Evolutionary conservation across 495 filamentous ascomycete genomes (phyloP), one percentile per base, ranked within the genome.

Genomic region (Xylaria nigripes): DNA sequence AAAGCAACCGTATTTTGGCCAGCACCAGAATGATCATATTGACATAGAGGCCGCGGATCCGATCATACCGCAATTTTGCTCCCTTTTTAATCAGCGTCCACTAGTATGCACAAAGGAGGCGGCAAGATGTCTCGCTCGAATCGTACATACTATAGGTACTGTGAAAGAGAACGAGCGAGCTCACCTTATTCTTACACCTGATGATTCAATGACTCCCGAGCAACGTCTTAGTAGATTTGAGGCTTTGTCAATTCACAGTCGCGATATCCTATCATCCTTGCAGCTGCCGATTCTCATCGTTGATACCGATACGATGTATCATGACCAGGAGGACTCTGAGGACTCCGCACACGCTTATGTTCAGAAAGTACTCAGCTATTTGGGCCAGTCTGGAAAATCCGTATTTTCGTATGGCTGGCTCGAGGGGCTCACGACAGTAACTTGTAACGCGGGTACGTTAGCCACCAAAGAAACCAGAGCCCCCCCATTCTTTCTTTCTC

Each of bases 81-180:
- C 66, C 1, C 53, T 69, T 9, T 49, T 76, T 13, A 42, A 48
- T 23, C 54, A 61, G 18, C 65, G 65, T 45, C 50, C 50, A 27
- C 63, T 75, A 10, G 62, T 72, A 6, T 72, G 69, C 43, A 71
- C 71, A 7, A 36, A 48, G 30, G 63, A 66, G 34, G 70, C 71
- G 30, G 65, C 67, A 10, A 64, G 65, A 22, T 61, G 65, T 0
- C 72, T 72, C 24, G 60, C 64, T 16, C 64, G 68, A 15, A 72
- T 76, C 29, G 61, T 68, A 10, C 55, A 62, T 24, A 68, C 65
- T 16, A 67, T 76, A 13, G 72, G 67, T 0, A 68, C 62, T 2
- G 58, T 59, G 6, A 61, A 57, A 1, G 73, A 76, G 61, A 66
- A 64, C 43, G 54, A 54, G 1, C 63, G 73, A 22, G 68, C 70